A percentile compares a stretch with the other conserved stretches of the same genome.
Evolutionary conservation across 805 yeast genomes (phyloP).

Genomic region (Brettanomyces custersianus): DNA sequence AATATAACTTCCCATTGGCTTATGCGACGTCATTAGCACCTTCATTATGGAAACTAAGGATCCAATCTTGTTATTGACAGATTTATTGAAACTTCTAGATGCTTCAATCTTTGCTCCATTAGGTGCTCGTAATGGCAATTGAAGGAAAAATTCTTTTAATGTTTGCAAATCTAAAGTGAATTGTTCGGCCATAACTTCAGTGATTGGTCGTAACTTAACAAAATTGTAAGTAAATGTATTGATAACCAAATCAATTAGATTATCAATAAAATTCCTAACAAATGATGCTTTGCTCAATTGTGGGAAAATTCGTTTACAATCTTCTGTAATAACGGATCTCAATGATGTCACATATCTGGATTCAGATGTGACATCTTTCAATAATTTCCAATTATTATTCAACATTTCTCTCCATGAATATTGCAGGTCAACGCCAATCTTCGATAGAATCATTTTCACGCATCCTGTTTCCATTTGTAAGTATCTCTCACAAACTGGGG

Average conservation of each 20-base stretch:
- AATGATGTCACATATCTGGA: conserved; percentile 62
- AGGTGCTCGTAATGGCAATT: conserved; percentile 37
- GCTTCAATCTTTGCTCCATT: conserved; percentile 23
- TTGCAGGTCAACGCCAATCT: conserved; percentile 52
- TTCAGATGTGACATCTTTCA: conserved; percentile 59
- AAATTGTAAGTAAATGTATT: conserved; percentile 49
- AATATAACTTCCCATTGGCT: conserved; percentile 60
- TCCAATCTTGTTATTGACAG: conserved; percentile 16
- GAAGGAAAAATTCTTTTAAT: conserved; percentile 45
- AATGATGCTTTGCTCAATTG: conserved; percentile 62
- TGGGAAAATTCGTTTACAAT: conserved; percentile 40
- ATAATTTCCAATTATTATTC: conserved; percentile 63
- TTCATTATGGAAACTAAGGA: conserved; percentile 57
- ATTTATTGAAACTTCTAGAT: conserved; percentile 17
- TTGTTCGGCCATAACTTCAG: conserved; percentile 71
- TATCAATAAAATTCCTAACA: conserved; percentile 65
- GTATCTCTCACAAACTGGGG: conserved; percentile 45
- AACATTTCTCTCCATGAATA: conserved; percentile 79
- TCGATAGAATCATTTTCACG: conserved; percentile 44
- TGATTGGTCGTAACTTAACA: conserved; percentile 55
- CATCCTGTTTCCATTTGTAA: conserved; percentile 50
- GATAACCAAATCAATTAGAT: conserved; percentile 57
- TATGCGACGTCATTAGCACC: conserved; percentile 50
- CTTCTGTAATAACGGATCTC: conserved; percentile 35
- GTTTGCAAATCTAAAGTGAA: conserved; percentile 62